These are phyloP conservation scores for Sarcodon aspratus DNA, from an alignment of 768 basidiomycete genomes.

Conservation along the genomic window DNA sequence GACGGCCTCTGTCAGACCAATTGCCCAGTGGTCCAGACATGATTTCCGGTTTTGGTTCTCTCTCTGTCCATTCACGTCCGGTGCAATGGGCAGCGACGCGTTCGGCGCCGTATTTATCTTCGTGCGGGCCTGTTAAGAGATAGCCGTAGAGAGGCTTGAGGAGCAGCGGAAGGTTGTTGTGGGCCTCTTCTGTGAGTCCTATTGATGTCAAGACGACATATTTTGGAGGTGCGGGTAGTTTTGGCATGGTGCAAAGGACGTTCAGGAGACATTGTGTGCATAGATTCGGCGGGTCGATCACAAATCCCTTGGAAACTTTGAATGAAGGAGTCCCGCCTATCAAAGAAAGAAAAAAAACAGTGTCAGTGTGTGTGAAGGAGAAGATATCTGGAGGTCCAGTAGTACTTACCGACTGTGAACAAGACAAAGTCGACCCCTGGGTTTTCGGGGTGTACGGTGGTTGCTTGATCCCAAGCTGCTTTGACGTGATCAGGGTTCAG, in stretches of 20 bases:
- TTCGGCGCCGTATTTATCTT: slow-evolving; percentile 54
- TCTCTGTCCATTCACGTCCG: slow-evolving; percentile 42
- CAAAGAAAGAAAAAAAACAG: background rate
- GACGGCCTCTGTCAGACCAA: slow-evolving; percentile 31
- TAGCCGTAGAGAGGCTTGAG: slow-evolving; percentile 38
- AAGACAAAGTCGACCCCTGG: slow-evolving; percentile 40
- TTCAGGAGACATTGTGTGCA: slow-evolving; percentile 48
- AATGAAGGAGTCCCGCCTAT: slow-evolving; percentile 39
- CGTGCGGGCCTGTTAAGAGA: slow-evolving; percentile 34
- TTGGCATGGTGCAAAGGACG: slow-evolving; percentile 41
- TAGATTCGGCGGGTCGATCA: slow-evolving; percentile 41
- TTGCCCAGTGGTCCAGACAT: slow-evolving; percentile 17
- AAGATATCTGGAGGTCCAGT: background rate
- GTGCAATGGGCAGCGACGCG: slow-evolving; percentile 33
- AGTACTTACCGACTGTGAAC: slow-evolving; percentile 46
- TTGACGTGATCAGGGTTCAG: slow-evolving; percentile 38
- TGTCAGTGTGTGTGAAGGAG: background rate
- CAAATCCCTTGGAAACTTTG: slow-evolving; percentile 32
- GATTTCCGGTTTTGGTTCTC: slow-evolving; percentile 27
- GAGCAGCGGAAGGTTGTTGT: slow-evolving; percentile 31
- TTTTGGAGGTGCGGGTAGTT: slow-evolving; percentile 26
- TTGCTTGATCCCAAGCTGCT: slow-evolving; percentile 37
- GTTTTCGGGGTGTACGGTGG: slow-evolving; percentile 11
- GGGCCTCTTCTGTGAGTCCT: slow-evolving; percentile 37
- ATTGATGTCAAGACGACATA: slow-evolving; percentile 42